Evolutionary conservation across 371 early-diverging fungal genomes (phyloP).

Genomic region (Conidiobolus incongruus): DNA sequence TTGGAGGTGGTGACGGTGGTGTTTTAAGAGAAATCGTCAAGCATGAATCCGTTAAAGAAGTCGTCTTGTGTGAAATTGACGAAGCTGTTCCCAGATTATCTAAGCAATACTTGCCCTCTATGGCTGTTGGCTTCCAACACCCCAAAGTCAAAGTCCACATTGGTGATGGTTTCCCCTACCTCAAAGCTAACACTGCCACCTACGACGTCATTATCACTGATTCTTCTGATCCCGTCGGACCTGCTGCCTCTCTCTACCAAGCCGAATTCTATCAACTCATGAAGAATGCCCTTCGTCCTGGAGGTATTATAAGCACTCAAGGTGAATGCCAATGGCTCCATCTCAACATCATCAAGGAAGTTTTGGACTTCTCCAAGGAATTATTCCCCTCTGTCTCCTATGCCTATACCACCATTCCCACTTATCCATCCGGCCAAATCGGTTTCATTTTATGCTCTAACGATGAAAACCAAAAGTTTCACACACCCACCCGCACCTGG

Average conservation of each 20-base stretch:
- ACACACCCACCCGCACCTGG: slow-evolving; percentile 54
- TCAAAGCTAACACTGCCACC: slow-evolving; percentile 57
- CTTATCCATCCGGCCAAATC: slow-evolving; percentile 93
- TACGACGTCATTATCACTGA: slow-evolving; percentile 97
- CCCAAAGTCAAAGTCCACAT: slow-evolving; percentile 83
- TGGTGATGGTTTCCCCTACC: slow-evolving; percentile 85
- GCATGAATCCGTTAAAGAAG: slow-evolving; percentile 77
- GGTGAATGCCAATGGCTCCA: slow-evolving; percentile 98
- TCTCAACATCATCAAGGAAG: slow-evolving; percentile 65
- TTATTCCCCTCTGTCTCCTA: slow-evolving; percentile 79
- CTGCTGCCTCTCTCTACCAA: slow-evolving; percentile 85
- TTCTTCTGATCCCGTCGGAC: slow-evolving; percentile 92
- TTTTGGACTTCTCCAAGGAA: slow-evolving; percentile 45
- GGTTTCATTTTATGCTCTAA: slow-evolving; percentile 84
- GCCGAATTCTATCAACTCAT: slow-evolving; percentile 75
- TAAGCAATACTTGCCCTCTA: slow-evolving; percentile 75
- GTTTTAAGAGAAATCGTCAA: slow-evolving; percentile 92
- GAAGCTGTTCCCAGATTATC: slow-evolving; percentile 76
- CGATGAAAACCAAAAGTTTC: slow-evolving; percentile 38
- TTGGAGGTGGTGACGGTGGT: slow-evolving; percentile 96
- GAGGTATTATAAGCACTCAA: slow-evolving; percentile 86
- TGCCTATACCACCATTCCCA: slow-evolving; percentile 83
- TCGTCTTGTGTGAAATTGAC: slow-evolving; percentile 87
- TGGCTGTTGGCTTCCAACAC: slow-evolving; percentile 85
- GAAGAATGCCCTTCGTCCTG: slow-evolving; percentile 66